These are phyloP conservation scores for Verticillium dahliae DNA, from an alignment of 2,329 filamentous ascomycete genomes.

Conservation along the genomic window DNA sequence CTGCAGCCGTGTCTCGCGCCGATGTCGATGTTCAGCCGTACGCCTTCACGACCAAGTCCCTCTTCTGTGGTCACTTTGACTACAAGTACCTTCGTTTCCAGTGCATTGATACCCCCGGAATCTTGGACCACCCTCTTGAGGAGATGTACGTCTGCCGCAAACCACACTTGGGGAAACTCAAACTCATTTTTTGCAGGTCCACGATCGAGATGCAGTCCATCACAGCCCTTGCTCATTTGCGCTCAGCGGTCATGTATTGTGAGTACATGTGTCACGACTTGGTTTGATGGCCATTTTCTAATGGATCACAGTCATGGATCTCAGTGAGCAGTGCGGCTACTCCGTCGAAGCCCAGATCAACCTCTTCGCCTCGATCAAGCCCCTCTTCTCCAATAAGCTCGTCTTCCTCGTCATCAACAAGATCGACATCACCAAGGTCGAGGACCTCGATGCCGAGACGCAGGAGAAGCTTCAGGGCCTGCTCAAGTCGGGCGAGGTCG, in stretches of 20 bases:
- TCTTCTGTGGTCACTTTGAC: constrained; percentile 97
- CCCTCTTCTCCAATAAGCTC: constrained; percentile 93
- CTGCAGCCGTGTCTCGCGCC: constrained; percentile 66
- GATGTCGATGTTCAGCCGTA: constrained; percentile 98
- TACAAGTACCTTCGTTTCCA: constrained; percentile 89
- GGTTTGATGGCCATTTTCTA: neutral
- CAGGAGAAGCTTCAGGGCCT: constrained; percentile 74
- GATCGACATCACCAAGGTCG: constrained; percentile 83
- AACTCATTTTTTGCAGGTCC: constrained; percentile 46
- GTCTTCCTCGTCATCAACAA: constrained; percentile 99
- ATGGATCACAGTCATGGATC: constrained; percentile 57
- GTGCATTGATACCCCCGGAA: constrained; percentile 97
- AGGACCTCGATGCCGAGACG: constrained; percentile 75
- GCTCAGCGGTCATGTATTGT: constrained; percentile 82
- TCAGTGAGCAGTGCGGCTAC: constrained; percentile 95
- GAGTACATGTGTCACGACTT: neutral
- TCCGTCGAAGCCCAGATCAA: constrained; percentile 87
- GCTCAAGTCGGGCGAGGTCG: constrained; percentile 81
- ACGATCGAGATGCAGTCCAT: constrained; percentile 99
- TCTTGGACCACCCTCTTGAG: constrained; percentile 92
- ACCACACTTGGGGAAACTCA: neutral
- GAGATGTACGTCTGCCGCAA: constrained; percentile 48
- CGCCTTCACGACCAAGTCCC: constrained; percentile 94
- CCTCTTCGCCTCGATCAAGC: constrained; percentile 94
- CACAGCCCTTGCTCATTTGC: constrained; percentile 92